Conservation (phyloP, 192 early-diverging fungal genomes). For the Coemansia sp. region DNA sequence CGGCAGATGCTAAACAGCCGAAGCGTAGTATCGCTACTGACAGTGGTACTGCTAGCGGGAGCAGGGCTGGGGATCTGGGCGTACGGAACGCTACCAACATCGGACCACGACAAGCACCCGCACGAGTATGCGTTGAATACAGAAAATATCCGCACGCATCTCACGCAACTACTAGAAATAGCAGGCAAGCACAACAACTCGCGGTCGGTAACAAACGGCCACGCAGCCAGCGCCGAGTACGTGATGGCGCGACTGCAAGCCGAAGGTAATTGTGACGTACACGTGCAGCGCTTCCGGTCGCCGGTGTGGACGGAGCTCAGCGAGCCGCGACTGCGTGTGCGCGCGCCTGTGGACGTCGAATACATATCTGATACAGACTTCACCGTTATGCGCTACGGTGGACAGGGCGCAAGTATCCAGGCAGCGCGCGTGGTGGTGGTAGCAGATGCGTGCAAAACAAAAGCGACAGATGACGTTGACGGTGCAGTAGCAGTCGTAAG, state of each 20-base stretch:
- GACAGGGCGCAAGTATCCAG: conserved; percentile 51
- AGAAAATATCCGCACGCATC: conserved; percentile 28
- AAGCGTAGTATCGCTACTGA: conserved; percentile 28
- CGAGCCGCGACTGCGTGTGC: conserved; percentile 17
- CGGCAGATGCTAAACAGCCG: conserved; percentile 37
- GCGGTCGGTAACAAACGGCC: conserved; percentile 44
- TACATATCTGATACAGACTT: conserved; percentile 46
- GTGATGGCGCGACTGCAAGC: conserved; percentile 27
- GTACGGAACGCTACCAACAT: conserved; percentile 49
- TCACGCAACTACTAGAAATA: conserved; percentile 34
- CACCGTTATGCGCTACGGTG: conserved; percentile 60
- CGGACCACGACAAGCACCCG: conserved; percentile 40
- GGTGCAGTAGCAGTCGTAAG: conserved; percentile 59
- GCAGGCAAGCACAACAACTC: conserved; percentile 43
- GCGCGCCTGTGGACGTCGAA: conserved; percentile 17
- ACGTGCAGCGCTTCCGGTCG: conserved; percentile 44
- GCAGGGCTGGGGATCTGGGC: conserved; percentile 45
- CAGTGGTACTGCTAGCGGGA: conserved; percentile 33
- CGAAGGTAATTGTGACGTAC: conserved; percentile 36
- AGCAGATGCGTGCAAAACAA: conserved; percentile 45
- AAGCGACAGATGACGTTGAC: conserved; percentile 41
- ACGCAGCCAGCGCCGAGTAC: conserved; percentile 44
- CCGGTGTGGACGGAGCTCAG: conserved; percentile 37
- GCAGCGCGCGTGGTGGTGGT: conserved; percentile 52
- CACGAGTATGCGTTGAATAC: conserved; percentile 49